phyloP scores from a whole-genome alignment of 805 yeast genomes.

The Dipodascus geniculatus region DNA sequence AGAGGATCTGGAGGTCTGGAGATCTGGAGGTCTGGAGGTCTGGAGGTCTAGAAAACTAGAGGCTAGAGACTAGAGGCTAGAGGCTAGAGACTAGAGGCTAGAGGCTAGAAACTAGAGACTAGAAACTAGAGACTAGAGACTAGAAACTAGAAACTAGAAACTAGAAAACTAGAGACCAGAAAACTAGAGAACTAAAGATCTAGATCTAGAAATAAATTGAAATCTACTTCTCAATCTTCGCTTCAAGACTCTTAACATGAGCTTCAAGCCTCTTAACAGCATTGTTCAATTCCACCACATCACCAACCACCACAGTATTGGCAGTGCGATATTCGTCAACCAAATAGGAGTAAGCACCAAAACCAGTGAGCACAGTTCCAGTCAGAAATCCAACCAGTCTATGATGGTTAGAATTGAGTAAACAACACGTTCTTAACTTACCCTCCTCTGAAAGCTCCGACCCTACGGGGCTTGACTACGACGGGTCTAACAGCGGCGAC shows the following conservation, averaged over 20 bases:
- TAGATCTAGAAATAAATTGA: too few species aligned
- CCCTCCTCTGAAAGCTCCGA: constrained; percentile 36
- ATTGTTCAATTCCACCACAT: constrained; percentile 39
- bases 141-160: too few species aligned
- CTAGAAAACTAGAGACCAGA: too few species aligned
- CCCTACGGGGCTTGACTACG: constrained; percentile 11
- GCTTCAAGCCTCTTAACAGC: constrained; percentile 57
- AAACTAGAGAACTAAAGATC: too few species aligned
- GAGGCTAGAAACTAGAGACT: too few species aligned
- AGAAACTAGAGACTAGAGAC: too few species aligned
- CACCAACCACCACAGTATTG: constrained; percentile 16
- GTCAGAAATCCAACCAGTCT: constrained; percentile 63
- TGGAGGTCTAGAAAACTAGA: too few species aligned
- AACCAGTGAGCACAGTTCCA: constrained; percentile 67
- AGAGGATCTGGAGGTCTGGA: too few species aligned
- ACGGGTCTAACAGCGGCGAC: background rate
- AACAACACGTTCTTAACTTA: too few species aligned
- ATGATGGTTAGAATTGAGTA: constrained; percentile 1
- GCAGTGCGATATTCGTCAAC: constrained; percentile 57
- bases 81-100: too few species aligned
- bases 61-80: too few species aligned
- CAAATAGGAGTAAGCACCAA: constrained; percentile 64
- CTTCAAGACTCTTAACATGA: constrained; percentile 32
- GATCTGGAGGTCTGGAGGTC: too few species aligned
- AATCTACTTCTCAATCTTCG: background rate